Evolutionary conservation across 768 basidiomycete genomes (phyloP).

Genomic region (Lentinula edodes): DNA sequence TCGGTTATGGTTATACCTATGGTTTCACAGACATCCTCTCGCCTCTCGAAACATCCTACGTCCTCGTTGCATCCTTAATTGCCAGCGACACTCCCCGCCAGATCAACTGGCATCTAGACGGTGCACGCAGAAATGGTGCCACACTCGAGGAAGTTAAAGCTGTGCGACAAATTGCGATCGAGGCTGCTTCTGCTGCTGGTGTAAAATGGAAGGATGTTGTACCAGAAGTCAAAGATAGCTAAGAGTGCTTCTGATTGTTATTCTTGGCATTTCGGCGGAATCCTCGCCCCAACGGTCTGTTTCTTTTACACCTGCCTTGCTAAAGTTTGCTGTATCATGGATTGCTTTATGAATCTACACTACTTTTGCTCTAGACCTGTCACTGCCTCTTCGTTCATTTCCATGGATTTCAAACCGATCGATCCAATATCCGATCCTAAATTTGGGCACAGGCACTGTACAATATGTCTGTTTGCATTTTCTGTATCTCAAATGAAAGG

Average conservation of each 20-base stretch:
- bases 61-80: constrained; percentile 57
- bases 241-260: neutral
- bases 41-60: constrained; percentile 51
- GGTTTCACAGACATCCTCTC: constrained; percentile 41
- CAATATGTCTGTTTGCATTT: no score
- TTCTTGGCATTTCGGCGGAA: neutral
- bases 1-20: constrained; percentile 57
- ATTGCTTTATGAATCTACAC: no score
- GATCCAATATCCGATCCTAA: neutral
- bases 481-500: neutral
- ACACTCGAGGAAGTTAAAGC: constrained; percentile 46
- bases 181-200: constrained; percentile 41
- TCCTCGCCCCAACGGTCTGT: neutral
- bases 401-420: neutral
- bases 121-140: constrained; percentile 51
- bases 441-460: no score
- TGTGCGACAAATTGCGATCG: constrained; percentile 50
- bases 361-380: neutral
- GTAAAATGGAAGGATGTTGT: constrained; percentile 47
- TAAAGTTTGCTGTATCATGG: no score
- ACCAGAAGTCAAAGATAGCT: constrained; percentile 32
- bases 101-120: constrained; percentile 59
- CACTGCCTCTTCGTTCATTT: neutral
- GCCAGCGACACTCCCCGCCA: constrained; percentile 58
- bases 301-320: neutral